Base-by-base conservation (phyloP, 805 yeast genomes). In the Pichia sporocuriosa region DNA sequence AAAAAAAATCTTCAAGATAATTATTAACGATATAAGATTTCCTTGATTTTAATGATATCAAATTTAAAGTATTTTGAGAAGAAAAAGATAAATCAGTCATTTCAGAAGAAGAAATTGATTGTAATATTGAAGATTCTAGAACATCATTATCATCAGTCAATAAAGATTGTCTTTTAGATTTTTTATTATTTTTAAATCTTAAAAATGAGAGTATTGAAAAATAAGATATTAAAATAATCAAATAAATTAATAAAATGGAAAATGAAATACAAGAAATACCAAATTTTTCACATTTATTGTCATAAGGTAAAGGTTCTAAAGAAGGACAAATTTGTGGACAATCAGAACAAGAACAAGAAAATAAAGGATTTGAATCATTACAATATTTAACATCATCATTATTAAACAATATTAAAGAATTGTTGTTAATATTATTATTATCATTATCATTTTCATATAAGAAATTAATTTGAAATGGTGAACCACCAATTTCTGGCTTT, bases 401-500 rank as follows among this genome's bases (percentile, higher is more conserved):
- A n/a, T n/a, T n/a, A n/a, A n/a, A n/a, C n/a, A n/a, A n/a, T n/a
- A n/a, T n/a, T n/a, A n/a, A n/a, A n/a, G n/a, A n/a, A n/a, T n/a
- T n/a, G 3, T 42, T 42, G 3, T 35, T 37, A 12, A 45, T 43
- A 4, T 46, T 65, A 21, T 27, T 25, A 17, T 22, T 5, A 7
- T 15, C 8, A 13, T 30, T 13, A 24, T 22, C 4, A 7, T 28
- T 17, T 7, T 38, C 36, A 65, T 77, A 85, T 3, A 67, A 63
- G 59, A 78, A 88, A 57, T 88, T 82, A 47, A 90, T 89, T 59
- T 90, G 97, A 58, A 90, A 87, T 0, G 97, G 97, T 0, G 96
- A 86, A 0, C 98, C 98, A 1, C 97, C 97, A 4, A 90, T 67
- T 53, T 86, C 51, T 0, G 97, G 97, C 59, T 90, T 89, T 52